Evolutionary conservation across 441 rosid genomes (phyloP).

Genomic region (Raphanus hybrid): DNA sequence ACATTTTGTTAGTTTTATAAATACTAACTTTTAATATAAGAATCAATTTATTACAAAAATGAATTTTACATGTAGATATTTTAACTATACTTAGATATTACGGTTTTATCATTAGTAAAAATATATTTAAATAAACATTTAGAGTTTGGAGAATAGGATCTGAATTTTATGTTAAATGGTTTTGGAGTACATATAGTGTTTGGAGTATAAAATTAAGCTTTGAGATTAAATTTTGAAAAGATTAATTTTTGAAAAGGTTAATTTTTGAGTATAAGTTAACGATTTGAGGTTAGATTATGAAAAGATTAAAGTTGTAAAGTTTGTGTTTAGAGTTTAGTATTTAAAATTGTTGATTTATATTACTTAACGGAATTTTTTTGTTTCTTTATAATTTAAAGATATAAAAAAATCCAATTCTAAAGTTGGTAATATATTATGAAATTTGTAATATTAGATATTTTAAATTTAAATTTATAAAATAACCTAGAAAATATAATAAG

Average conservation of each 20-base stretch:
- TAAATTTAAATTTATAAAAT: neutral
- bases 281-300: no score
- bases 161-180: neutral
- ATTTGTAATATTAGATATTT: neutral
- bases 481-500: neutral
- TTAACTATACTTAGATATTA: neutral
- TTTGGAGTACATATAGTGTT: neutral
- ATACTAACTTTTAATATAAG: no score
- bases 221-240: no score
- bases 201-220: neutral
- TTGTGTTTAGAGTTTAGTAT: neutral
- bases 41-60: neutral
- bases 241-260: no score
- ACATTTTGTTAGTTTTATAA: no score
- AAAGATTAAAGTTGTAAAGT: no score
- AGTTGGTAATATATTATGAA: neutral
- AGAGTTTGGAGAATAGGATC: neutral
- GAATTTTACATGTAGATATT: neutral
- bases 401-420: neutral
- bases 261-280: no score
- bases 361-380: neutral
- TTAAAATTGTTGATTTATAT: no score
- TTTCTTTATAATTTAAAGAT: neutral
- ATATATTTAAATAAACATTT: no score
- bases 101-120: neutral